Percentiles rank a stretch among this genome's conserved stretches.
Evolutionary conservation across 129 eudicot species (phyloP).

Genomic region (Saposhnikovia divaricata): DNA sequence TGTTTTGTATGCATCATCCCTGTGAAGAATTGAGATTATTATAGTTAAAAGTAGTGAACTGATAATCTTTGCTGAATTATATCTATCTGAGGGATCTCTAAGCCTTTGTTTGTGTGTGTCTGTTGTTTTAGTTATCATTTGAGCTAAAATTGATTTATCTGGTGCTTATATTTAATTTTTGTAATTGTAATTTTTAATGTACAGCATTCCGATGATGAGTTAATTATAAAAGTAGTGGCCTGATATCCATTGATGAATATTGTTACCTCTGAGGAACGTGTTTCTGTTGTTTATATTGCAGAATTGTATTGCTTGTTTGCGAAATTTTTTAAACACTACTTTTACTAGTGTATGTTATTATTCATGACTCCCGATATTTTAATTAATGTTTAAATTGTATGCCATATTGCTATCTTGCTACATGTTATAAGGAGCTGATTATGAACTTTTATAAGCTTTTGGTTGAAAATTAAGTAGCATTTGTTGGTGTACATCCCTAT

Average conservation of each 20-base stretch:
- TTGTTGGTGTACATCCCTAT: conserved; percentile 8
- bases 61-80: conserved; percentile 19
- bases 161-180: no score
- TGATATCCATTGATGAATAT: conserved; percentile 12
- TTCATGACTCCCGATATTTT: not conserved
- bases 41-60: conserved; percentile 32
- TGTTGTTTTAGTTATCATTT: not conserved
- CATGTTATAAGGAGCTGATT: not conserved
- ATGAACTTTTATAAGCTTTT: not conserved
- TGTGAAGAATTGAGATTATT: conserved; percentile 2
- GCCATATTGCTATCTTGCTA: no score
- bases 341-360: no score
- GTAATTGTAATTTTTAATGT: not conserved
- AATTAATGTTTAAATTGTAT: no score
- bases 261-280: conserved; percentile 3
- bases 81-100: conserved; percentile 15
- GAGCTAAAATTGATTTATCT: no score
- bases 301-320: not conserved
- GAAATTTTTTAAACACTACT: no score
- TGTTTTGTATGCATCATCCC: not conserved
- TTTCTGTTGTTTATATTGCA: not conserved
- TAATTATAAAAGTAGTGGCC: conserved; percentile 9
- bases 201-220: conserved; percentile 3
- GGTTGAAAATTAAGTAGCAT: not conserved
- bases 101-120: not conserved